Evolutionary conservation across 2,329 filamentous ascomycete species (phyloP), one percentile per base, ranked within the genome.

Genomic region (Macroventuria anomochaeta): DNA sequence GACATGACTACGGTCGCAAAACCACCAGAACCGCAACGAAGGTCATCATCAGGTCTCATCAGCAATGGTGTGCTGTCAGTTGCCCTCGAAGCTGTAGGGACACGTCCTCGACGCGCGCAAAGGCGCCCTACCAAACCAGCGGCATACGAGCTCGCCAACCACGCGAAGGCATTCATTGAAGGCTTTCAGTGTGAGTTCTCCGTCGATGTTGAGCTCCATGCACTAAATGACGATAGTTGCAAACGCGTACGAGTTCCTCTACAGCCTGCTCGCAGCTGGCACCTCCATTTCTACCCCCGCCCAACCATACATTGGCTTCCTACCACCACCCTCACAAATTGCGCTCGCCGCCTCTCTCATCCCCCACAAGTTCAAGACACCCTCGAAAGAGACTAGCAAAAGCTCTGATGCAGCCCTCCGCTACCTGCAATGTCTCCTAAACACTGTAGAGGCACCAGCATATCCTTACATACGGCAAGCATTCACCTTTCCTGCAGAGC

Each of bases 321-420:
- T 91, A 15, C 90, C 93, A 1, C 85, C 89, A 2, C 81, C 88
- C 0, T 83, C 85, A 51, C 87, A 93, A 60, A 79, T 97, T 20
- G 87, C 90, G 7, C 79, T 97, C 7, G 82, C 92, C n/a, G 85
- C 83, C 36, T 95, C 91, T 1, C 79, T 97, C n/a, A 75, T 88
- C n/a, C 83, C 95, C 12, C 91, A 89, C 59, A 97, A 93, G 1
- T 95, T 88, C 3, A 86, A 90, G 42, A 83, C 88, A 3, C 80
- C 82, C 23, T 83, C 85, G 7, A 67, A 77, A 11, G 86, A 89
- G 17, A 83, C 85, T 47, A 75, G 82, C 46, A 81, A 86, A 41
- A 84, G 90, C 8, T 80, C 90, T 2, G 82, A 86, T 46, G 80
- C 85, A 31, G 86, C 92, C 1, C 76, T 93, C 25, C 79, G 81